Percentiles rank a stretch among this genome's conserved stretches.
Conservation (phyloP, 2,329 filamentous ascomycete genomes). For the Camillea tinctor region DNA sequence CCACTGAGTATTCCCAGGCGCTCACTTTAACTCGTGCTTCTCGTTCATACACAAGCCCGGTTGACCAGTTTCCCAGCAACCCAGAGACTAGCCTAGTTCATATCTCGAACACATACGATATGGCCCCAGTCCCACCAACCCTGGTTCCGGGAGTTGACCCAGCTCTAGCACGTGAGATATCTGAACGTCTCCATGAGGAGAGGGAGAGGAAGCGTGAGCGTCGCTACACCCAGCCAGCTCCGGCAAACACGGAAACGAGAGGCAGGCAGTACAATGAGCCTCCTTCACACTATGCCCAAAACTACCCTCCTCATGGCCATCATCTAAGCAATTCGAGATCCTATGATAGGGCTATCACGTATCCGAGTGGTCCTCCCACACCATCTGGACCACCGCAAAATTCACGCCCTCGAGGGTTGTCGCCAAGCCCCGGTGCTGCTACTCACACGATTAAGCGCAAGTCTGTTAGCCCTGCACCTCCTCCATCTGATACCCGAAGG, state of each 20-base stretch:
- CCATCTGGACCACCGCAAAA: conserved; percentile 14
- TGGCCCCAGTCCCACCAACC: conserved; percentile 53
- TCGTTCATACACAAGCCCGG: conserved; percentile 24
- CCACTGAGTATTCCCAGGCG: conserved; percentile 36
- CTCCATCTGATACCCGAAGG: conserved; percentile 44
- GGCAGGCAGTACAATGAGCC: conserved; percentile 39
- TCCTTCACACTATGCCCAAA: conserved; percentile 24
- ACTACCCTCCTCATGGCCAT: conserved; percentile 22
- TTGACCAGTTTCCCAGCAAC: conserved; percentile 27
- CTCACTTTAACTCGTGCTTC: conserved; percentile 19
- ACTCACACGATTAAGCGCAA: conserved; percentile 64
- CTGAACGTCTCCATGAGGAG: conserved; percentile 57
- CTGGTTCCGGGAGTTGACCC: conserved; percentile 63
- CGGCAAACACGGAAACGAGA: conserved; percentile 40
- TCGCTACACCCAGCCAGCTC: conserved; percentile 42
- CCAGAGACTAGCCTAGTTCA: conserved; percentile 35
- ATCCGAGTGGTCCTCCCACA: conserved; percentile 23
- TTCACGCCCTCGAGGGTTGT: conserved; percentile 31
- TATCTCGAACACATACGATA: conserved; percentile 37
- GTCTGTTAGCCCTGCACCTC: conserved; percentile 71
- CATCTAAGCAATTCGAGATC: conserved; percentile 20
- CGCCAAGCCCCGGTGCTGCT: conserved; percentile 41
- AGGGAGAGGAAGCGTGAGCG: conserved; percentile 41
- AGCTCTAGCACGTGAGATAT: conserved; percentile 53
- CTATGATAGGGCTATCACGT: conserved; percentile 36